Evolutionary conservation across 208 protist species (phyloP).

Genomic region (Lotmaria passim): DNA sequence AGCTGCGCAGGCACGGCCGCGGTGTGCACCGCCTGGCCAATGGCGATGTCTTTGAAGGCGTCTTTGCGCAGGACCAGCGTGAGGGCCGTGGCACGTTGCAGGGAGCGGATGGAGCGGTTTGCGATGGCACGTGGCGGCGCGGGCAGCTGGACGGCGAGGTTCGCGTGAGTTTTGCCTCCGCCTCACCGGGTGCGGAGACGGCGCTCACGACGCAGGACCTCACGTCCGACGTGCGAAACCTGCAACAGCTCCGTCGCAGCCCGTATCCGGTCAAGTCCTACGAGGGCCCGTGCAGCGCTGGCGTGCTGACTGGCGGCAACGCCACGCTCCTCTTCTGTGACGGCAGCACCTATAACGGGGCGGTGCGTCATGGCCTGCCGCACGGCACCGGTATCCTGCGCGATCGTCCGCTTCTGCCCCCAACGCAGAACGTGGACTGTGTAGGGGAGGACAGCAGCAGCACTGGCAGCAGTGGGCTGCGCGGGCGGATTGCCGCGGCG

Average conservation of each 20-base stretch:
- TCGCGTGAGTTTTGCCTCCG: conserved; percentile 15
- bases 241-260: conserved; percentile 15
- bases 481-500: conserved; percentile 10
- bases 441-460: no score
- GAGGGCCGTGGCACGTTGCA: conserved; percentile 65
- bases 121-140: conserved; percentile 59
- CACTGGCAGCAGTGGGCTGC: conserved; percentile 16
- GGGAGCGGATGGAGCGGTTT: conserved; percentile 40
- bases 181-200: not conserved
- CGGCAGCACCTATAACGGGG: conserved; percentile 67
- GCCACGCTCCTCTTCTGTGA: conserved; percentile 58
- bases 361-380: conserved; percentile 59
- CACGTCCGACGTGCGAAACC: not conserved
- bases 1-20: conserved; percentile 58
- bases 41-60: conserved; percentile 67
- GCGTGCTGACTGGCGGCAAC: conserved; percentile 57
- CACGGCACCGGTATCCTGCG: conserved; percentile 61
- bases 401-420: conserved; percentile 32
- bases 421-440: no score
- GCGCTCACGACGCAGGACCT: not conserved
- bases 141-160: conserved; percentile 60
- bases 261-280: conserved; percentile 46
- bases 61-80: conserved; percentile 52
- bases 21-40: conserved; percentile 56
- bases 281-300: conserved; percentile 58